Evolutionary conservation across 805 yeast species (phyloP), one percentile per base, ranked within the genome.

Genomic region (Metschnikowia picachoensis): DNA sequence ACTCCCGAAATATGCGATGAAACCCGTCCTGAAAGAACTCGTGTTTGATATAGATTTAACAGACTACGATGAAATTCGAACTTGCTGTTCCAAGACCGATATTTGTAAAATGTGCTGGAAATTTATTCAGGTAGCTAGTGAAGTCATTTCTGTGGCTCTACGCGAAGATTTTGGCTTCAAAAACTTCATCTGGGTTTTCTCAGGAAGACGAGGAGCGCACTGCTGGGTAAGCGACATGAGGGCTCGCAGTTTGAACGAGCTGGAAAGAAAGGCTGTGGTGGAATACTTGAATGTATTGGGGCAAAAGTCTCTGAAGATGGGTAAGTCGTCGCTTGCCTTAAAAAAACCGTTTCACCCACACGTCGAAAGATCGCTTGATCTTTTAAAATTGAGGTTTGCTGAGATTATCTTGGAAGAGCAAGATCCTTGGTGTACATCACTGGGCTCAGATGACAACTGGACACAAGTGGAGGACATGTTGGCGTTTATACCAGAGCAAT

Each of bases 131-230:
- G 79, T 91, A 25, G 97, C 97, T 2, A 79, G 90, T 47, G 78
- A 81, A 57, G 79, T 91, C 39, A 69, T 94, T 49, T 87, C 86
- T 49, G 60, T 64, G 1, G 85, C 95, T 0, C 72, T 94, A 43
- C 70, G 79, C 43, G 89, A 88, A 41, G 98, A 92, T 65, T 94
- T 94, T 66, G 98, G 97, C 1, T 91, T 87, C 64, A 70, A 81
- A 49, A 83, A 88, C 64, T 72, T 89, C 60, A 73, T 94, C 41
- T 94, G 98, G 98, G 96, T 92, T 4, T 94, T 88, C 61, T 89
- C 97, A 0, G 99, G 99, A 39, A 85, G 99, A 74, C 87, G 99
- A 78, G 99, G 99, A 65, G 96, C 95, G 13, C 99, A 94, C 74
- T 95, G 98, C 60, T 94, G 99, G 99, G 77, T 94, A 20, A 87